phyloP scores from a whole-genome alignment of 1,284 basidiomycete genomes.

The Trichosporon sp. region DNA sequence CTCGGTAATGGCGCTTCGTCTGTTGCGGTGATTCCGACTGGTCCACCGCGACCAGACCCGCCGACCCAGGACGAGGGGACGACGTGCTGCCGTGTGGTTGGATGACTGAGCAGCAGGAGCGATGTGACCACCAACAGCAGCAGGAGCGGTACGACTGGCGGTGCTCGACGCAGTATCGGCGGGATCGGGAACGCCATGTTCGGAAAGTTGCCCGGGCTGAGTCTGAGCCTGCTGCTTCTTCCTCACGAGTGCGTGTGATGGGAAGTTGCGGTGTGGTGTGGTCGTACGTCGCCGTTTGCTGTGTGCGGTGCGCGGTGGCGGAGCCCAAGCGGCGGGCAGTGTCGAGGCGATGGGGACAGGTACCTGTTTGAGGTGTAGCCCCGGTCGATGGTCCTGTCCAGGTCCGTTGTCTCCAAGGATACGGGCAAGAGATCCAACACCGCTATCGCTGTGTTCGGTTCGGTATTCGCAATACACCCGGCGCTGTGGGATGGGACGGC shows the following conservation, averaged over 20 bases:
- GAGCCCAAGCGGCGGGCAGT: background rate
- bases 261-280: background rate
- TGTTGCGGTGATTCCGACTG: background rate
- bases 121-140: slow-evolving; percentile 8
- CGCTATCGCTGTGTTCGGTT: background rate
- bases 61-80: slow-evolving; percentile 20
- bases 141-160: slow-evolving; percentile 22
- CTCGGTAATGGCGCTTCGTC: slow-evolving; percentile 28
- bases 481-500: background rate
- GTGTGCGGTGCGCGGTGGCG: background rate
- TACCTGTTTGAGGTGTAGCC: background rate
- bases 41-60: slow-evolving; percentile 19
- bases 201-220: background rate
- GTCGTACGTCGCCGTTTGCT: background rate
- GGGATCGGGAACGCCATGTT: slow-evolving; percentile 6
- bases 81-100: slow-evolving; percentile 14
- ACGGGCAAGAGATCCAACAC: background rate
- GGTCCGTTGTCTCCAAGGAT: slow-evolving; percentile 3
- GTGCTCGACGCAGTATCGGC: slow-evolving; percentile 1
- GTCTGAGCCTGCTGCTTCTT: background rate
- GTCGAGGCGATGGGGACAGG: background rate
- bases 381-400: background rate
- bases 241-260: background rate
- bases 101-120: slow-evolving; percentile 20
- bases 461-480: background rate